Percentiles rank a stretch among this genome's conserved stretches.
Conservation (phyloP, 176 grass and related monocot genomes). For the Hordeum vulgare region MorexV3_pseudomolecules_assembly NC_058521.1:69953180-69953679, state of each 20-base stretch:
- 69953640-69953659: conserved; percentile 38
- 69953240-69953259: background rate
- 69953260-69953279: conserved; percentile 68
- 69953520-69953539: conserved; percentile 23
- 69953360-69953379: conserved; percentile 55
- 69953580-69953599: background rate
- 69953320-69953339: conserved; percentile 74
- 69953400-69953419: conserved; percentile 52
- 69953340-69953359: conserved; percentile 49
- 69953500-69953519: conserved; percentile 4
- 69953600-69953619: background rate
- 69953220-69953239: background rate
- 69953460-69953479: conserved; percentile 11
- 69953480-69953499: conserved; percentile 57
- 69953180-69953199: conserved; percentile 55
- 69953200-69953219: background rate
- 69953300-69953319: conserved; percentile 76
- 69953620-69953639: conserved; percentile 16
- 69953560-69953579: conserved; percentile 21
- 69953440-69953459: background rate
- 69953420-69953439: background rate
- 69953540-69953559: conserved; percentile 25
- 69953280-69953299: conserved; percentile 67
- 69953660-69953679: conserved; percentile 14
- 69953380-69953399: conserved; percentile 55